Evolutionary conservation across 345 rosid genomes (phyloP).

Genomic region (Eucalyptus victrix): DNA sequence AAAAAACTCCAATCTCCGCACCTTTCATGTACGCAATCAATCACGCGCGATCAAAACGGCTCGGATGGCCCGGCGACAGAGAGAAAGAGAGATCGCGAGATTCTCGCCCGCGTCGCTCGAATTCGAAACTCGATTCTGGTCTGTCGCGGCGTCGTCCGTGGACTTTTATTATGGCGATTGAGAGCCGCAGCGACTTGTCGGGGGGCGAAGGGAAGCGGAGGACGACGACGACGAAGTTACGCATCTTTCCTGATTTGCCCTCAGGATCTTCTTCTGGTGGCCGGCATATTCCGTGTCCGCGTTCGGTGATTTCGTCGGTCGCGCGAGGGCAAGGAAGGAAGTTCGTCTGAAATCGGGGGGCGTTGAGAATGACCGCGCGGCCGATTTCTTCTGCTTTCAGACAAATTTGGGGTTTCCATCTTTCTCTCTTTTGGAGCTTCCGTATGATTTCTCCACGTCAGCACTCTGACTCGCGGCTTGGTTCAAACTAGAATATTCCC

Average conservation of each 20-base stretch:
- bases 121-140: not conserved
- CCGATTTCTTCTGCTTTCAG: not conserved
- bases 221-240: not conserved
- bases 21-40: not conserved
- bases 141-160: not conserved
- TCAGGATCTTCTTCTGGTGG: not conserved
- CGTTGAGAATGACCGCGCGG: not conserved
- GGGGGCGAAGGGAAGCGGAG: not conserved
- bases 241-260: not conserved
- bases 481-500: too few relatives aligned
- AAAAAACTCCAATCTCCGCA: not conserved
- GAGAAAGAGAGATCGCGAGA: not conserved
- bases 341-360: not conserved
- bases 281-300: not conserved
- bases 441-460: too few relatives aligned
- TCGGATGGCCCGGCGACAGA: not conserved
- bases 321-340: not conserved
- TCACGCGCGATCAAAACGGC: not conserved
- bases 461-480: too few relatives aligned
- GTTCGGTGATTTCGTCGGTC: not conserved
- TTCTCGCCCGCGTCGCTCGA: not conserved
- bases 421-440: too few relatives aligned
- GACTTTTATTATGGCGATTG: not conserved
- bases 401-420: not conserved
- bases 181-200: too few relatives aligned